Evolutionary conservation across 2,329 filamentous ascomycete genomes (phyloP).

Genomic region (Aspergillus fischeri): DNA sequence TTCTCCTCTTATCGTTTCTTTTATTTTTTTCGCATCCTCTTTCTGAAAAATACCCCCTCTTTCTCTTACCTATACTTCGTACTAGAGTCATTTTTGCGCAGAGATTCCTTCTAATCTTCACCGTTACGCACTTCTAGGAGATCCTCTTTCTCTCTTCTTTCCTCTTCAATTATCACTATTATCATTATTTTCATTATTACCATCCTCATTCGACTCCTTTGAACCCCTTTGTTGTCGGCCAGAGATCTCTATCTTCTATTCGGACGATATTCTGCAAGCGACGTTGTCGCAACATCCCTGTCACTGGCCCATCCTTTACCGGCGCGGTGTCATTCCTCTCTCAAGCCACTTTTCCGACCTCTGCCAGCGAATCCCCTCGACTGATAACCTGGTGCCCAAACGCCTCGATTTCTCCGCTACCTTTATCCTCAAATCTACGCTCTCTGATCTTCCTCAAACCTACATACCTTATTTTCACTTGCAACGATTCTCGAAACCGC

Average conservation of each 20-base stretch:
- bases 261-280: constrained; percentile 17
- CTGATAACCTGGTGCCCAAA: constrained; percentile 33
- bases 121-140: background rate
- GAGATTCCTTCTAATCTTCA: background rate
- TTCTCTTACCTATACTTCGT: background rate
- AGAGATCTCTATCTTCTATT: background rate
- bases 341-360: constrained; percentile 25
- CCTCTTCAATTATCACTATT: background rate
- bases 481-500: constrained; percentile 12
- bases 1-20: constrained; percentile 1
- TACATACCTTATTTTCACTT: constrained; percentile 8
- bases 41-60: background rate
- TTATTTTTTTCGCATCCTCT: background rate
- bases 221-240: constrained; percentile 4
- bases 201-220: background rate
- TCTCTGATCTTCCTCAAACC: constrained; percentile 12
- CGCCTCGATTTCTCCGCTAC: constrained; percentile 29
- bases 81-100: background rate
- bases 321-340: constrained; percentile 16
- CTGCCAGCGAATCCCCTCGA: constrained; percentile 27
- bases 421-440: constrained; percentile 20
- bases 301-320: constrained; percentile 27
- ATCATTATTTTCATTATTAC: background rate
- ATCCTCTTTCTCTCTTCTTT: background rate
- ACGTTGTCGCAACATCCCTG: constrained; percentile 29